phyloP scores from a whole-genome alignment of 2,329 filamentous ascomycete species.

The Neofusicoccum umdonicola region DNA sequence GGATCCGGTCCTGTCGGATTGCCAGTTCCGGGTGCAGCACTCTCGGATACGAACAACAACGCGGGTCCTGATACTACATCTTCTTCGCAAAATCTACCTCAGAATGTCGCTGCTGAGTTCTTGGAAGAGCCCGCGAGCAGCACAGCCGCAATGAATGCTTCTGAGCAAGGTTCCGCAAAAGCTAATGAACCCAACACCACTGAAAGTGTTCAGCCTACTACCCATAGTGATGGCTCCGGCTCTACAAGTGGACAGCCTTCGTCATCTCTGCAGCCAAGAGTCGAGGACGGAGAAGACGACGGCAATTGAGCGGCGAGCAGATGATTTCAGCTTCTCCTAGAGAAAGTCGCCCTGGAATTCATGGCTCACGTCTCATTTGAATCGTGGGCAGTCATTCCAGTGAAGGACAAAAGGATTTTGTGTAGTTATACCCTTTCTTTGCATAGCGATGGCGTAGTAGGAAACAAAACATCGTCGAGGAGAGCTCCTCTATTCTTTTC shows the following conservation, averaged over 20 bases:
- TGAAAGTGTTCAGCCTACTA: not conserved
- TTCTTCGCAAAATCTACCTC: not conserved
- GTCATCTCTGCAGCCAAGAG: not conserved
- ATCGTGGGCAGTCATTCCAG: no score
- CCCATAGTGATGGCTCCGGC: not conserved
- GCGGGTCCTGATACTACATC: not conserved
- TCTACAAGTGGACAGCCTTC: not conserved
- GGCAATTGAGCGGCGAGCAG: not conserved
- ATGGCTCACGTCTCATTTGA: no score
- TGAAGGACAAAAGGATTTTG: not conserved
- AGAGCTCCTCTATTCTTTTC: not conserved
- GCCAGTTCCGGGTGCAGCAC: not conserved
- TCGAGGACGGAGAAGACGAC: slow-evolving; percentile 14
- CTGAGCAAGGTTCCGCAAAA: not conserved
- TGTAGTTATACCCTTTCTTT: slow-evolving; percentile 17
- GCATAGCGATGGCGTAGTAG: slow-evolving; percentile 16
- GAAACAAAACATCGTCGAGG: not conserved
- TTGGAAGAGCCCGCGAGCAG: not conserved
- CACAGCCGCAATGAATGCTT: not conserved
- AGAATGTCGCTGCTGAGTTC: not conserved
- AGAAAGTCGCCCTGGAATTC: no score
- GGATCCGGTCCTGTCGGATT: not conserved
- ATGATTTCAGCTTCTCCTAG: not conserved
- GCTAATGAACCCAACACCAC: not conserved
- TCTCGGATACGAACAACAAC: not conserved